A percentile compares a stretch with the other conserved stretches of the same genome.
Evolutionary conservation across 192 early-diverging fungal species (phyloP).

Genomic region (Coemansia sp.): DNA sequence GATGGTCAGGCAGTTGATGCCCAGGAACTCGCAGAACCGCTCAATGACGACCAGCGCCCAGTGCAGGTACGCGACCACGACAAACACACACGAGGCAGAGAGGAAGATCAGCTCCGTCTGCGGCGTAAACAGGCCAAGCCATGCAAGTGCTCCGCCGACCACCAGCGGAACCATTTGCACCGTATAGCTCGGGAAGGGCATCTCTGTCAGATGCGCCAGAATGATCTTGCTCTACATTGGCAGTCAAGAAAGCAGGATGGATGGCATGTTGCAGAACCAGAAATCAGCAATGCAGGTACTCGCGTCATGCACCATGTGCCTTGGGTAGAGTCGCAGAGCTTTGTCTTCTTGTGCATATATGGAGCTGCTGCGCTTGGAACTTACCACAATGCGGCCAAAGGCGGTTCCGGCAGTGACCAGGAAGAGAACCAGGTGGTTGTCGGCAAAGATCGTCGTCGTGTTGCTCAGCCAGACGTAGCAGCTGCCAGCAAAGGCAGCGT

Average conservation of each 20-base stretch:
- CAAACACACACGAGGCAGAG: slow-evolving; percentile 63
- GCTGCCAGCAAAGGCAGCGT: slow-evolving; percentile 55
- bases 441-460: slow-evolving; percentile 59
- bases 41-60: slow-evolving; percentile 84
- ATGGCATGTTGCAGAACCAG: too few species aligned
- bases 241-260: too few species aligned
- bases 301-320: too few species aligned
- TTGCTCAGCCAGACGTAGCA: slow-evolving; percentile 70
- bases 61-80: slow-evolving; percentile 70
- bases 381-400: slow-evolving; percentile 75
- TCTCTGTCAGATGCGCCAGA: slow-evolving; percentile 80
- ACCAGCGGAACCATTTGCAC: slow-evolving; percentile 69
- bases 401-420: slow-evolving; percentile 70
- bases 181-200: slow-evolving; percentile 75
- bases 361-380: slow-evolving; percentile 9
- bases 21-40: slow-evolving; percentile 78
- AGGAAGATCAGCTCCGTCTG: slow-evolving; percentile 66
- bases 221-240: slow-evolving; percentile 72
- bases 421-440: slow-evolving; percentile 70
- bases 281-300: too few species aligned
- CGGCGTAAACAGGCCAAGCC: slow-evolving; percentile 63
- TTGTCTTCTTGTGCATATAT: too few species aligned
- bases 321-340: too few species aligned
- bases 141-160: slow-evolving; percentile 62
- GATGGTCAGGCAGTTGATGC: slow-evolving; percentile 83